Percentiles rank a stretch among this genome's conserved stretches.
These are phyloP conservation scores for Myrica gale DNA, from an alignment of 306 rosid genomes.

Conservation along the genomic window DNA sequence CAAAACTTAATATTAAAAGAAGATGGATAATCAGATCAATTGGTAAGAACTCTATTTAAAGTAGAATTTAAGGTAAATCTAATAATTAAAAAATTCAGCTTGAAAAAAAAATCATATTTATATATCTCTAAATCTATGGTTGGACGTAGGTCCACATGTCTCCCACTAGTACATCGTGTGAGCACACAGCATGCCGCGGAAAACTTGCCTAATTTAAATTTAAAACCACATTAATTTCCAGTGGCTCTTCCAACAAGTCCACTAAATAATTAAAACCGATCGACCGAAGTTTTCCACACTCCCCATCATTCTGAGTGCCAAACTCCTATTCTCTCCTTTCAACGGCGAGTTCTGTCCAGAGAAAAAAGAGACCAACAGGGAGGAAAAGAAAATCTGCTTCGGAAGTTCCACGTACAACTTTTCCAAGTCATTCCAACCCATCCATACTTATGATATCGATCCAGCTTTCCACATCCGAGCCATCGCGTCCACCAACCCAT, in stretches of 20 bases:
- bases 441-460: not conserved
- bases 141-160: not conserved
- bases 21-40: no score
- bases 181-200: not conserved
- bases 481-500: slow-evolving; percentile 48
- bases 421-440: not conserved
- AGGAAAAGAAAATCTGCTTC: not conserved
- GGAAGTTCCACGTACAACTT: not conserved
- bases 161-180: not conserved
- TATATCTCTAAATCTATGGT: not conserved
- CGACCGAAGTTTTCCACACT: slow-evolving; percentile 21
- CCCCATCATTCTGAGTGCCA: slow-evolving; percentile 14
- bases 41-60: no score
- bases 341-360: not conserved
- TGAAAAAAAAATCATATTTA: not conserved
- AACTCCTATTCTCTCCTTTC: not conserved
- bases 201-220: not conserved
- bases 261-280: not conserved
- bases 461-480: slow-evolving; percentile 25
- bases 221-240: not conserved
- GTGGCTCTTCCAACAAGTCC: not conserved
- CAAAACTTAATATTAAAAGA: no score
- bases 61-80: no score
- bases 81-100: no score
- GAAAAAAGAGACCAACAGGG: not conserved